Evolutionary conservation across 371 early-diverging fungal genomes (phyloP).

Genomic region (Nematocida sp.): DNA sequence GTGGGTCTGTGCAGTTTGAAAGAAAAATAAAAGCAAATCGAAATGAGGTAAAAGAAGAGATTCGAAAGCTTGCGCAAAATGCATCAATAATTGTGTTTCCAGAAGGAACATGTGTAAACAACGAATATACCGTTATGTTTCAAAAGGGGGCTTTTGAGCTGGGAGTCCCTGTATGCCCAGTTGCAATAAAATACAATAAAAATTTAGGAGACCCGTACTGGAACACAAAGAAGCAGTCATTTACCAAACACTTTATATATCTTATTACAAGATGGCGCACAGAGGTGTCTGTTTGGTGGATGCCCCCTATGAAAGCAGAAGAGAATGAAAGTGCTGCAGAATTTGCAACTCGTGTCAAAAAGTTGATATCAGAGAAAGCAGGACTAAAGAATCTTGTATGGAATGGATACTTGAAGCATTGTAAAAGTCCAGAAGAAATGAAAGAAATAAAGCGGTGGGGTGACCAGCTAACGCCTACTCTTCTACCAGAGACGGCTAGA

Average conservation of each 20-base stretch:
- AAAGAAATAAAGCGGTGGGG: constrained; percentile 51
- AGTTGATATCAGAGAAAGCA: constrained; percentile 72
- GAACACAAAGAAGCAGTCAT: constrained; percentile 73
- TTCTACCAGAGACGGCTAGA: not conserved
- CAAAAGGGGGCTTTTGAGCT: constrained; percentile 82
- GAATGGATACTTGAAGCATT: constrained; percentile 74
- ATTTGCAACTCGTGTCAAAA: constrained; percentile 73
- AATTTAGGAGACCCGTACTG: constrained; percentile 74
- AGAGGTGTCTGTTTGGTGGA: constrained; percentile 70
- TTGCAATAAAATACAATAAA: constrained; percentile 73
- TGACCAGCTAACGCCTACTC: constrained; percentile 7
- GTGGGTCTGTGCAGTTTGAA: constrained; percentile 76
- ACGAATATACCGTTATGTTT: constrained; percentile 77
- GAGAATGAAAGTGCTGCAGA: constrained; percentile 70
- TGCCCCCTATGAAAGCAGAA: constrained; percentile 50
- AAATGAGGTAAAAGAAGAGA: constrained; percentile 71
- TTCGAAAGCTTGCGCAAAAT: constrained; percentile 70
- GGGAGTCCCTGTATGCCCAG: constrained; percentile 74
- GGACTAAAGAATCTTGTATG: constrained; percentile 72
- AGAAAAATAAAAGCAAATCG: constrained; percentile 75
- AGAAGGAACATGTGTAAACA: constrained; percentile 83
- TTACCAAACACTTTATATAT: constrained; percentile 73
- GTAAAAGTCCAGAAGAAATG: constrained; percentile 68
- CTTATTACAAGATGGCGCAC: constrained; percentile 74
- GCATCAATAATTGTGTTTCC: constrained; percentile 77